A percentile compares a stretch with the other conserved stretches of the same genome.
phyloP scores from a whole-genome alignment of 192 early-diverging fungal species.

The Gonapodya prolifera region DNA sequence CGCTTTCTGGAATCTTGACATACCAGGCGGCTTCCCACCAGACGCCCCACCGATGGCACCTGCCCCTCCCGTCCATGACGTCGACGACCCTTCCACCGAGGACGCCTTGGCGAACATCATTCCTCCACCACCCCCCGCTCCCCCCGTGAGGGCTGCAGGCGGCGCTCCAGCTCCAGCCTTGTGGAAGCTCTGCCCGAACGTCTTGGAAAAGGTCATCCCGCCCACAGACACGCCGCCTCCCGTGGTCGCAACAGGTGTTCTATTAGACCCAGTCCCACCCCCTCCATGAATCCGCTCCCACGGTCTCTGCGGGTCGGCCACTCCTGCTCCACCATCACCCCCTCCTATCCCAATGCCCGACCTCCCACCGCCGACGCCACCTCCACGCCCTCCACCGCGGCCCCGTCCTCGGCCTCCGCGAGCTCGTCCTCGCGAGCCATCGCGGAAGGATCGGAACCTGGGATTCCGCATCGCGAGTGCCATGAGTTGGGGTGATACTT shows the following conservation, averaged over 20 bases:
- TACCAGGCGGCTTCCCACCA: too few relatives aligned
- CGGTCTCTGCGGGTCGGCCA: background rate
- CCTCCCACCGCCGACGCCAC: constrained; percentile 17
- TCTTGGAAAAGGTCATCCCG: too few relatives aligned
- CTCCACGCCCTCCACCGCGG: constrained; percentile 28
- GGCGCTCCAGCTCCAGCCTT: too few relatives aligned
- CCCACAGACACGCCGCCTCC: too few relatives aligned
- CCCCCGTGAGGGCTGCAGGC: too few relatives aligned
- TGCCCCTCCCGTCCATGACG: background rate
- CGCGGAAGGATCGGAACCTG: constrained; percentile 40
- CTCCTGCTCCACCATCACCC: background rate
- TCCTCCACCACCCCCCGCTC: background rate
- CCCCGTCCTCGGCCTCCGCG: constrained; percentile 28
- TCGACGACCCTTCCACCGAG: background rate
- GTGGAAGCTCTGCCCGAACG: too few relatives aligned
- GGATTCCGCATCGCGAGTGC: constrained; percentile 41
- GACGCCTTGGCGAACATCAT: background rate
- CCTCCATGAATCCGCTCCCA: too few relatives aligned
- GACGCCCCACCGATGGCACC: too few relatives aligned
- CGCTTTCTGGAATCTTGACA: too few relatives aligned
- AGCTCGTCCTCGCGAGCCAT: constrained; percentile 17
- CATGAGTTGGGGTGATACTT: constrained; percentile 30
- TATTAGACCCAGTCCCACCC: too few relatives aligned
- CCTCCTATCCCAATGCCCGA: constrained; percentile 17
- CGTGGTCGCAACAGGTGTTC: too few relatives aligned